These are phyloP conservation scores for Albifimbria verrucaria DNA, from an alignment of 2,329 filamentous ascomycete genomes.

Conservation along the genomic window DNA sequence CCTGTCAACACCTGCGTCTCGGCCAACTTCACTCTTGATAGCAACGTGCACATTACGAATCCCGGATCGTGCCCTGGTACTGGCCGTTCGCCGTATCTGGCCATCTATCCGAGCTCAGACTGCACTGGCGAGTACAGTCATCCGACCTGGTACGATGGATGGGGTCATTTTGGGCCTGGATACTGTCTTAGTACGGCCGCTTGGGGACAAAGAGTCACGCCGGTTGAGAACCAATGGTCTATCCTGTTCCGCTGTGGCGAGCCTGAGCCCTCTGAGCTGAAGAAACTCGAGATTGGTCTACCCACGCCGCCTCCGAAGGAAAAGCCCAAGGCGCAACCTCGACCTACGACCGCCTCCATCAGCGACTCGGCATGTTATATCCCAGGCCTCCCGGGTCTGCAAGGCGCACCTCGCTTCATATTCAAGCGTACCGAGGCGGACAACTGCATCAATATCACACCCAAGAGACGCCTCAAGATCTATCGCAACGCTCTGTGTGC, in stretches of 20 bases:
- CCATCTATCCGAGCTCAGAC: not conserved
- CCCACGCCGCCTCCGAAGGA: not conserved
- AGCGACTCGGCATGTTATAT: not conserved
- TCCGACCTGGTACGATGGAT: not conserved
- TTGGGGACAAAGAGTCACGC: not conserved
- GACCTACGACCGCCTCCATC: not conserved
- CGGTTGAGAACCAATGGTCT: not conserved
- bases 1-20: not conserved
- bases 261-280: not conserved
- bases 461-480: not conserved
- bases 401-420: not conserved
- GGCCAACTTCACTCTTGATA: not conserved
- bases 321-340: not conserved
- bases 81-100: not conserved
- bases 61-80: not conserved
- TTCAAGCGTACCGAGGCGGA: not conserved
- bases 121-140: not conserved
- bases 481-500: not conserved
- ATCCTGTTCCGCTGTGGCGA: not conserved
- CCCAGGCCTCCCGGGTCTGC: not conserved
- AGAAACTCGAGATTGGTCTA: not conserved
- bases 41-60: not conserved
- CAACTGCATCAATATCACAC: not conserved
- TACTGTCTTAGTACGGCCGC: not conserved
- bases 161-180: not conserved